These are phyloP conservation scores for Onygena corvina DNA, from an alignment of 2,329 filamentous ascomycete genomes.

Conservation along the genomic window DNA sequence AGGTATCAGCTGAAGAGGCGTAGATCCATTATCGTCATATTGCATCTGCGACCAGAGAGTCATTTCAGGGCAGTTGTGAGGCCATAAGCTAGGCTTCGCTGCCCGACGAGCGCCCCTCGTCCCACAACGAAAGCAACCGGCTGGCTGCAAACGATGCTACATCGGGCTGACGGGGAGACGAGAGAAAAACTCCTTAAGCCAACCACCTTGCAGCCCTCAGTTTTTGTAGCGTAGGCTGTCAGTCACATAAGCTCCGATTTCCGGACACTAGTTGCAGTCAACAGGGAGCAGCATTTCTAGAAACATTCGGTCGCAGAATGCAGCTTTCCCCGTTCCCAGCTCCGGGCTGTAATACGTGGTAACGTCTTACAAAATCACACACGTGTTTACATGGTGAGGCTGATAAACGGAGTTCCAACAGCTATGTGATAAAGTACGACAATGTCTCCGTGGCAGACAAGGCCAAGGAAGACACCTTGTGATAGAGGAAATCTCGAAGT, in stretches of 20 bases:
- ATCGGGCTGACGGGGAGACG: neutral
- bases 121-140: neutral
- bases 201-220: neutral
- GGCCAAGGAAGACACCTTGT: neutral
- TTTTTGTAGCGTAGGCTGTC: neutral
- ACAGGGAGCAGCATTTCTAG: neutral
- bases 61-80: neutral
- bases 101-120: neutral
- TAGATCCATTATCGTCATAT: neutral
- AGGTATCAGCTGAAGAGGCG: neutral
- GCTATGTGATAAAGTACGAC: neutral
- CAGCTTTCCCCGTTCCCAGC: neutral
- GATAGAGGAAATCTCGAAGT: neutral
- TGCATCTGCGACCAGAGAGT: neutral
- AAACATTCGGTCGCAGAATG: constrained; percentile 6
- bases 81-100: neutral
- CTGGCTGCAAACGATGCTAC: neutral
- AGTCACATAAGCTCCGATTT: neutral
- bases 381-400: constrained; percentile 5
- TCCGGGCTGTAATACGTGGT: neutral
- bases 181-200: neutral
- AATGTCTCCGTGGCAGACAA: neutral
- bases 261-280: neutral
- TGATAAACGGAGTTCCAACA: neutral
- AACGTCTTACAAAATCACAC: neutral